A percentile compares a stretch with the other conserved stretches of the same genome.
Conservation (phyloP, 441 rosid genomes). For the Populus tomentosa region DNA sequence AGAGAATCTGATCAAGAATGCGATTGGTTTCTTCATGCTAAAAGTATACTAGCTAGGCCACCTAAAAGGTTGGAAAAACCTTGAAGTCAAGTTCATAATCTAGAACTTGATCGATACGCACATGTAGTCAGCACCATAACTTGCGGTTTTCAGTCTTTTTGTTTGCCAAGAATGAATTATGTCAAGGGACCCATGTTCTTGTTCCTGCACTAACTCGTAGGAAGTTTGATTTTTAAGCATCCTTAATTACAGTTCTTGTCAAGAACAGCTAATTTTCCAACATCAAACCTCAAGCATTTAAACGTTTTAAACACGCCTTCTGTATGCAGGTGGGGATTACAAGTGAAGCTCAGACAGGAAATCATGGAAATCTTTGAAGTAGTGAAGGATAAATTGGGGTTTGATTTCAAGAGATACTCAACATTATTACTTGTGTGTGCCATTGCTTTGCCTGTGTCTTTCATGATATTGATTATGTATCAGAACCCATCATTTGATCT, state of each 20-base stretch:
- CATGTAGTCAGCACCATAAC: not conserved
- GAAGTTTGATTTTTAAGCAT: not conserved
- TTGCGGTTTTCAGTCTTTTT: not conserved
- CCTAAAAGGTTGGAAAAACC: not conserved
- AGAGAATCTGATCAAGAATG: not conserved
- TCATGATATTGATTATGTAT: not conserved
- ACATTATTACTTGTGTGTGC: not conserved
- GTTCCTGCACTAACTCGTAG: not conserved
- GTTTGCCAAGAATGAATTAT: not conserved
- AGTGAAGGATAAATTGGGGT: not conserved
- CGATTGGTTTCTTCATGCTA: not conserved
- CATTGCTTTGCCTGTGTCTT: not conserved
- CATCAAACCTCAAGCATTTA: not conserved
- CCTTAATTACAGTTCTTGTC: not conserved
- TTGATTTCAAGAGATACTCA: not conserved
- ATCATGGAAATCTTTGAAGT: conserved; percentile 1
- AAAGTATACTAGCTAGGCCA: not conserved
- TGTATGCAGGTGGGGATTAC: not conserved
- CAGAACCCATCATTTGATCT: not conserved
- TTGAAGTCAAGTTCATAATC: not conserved
- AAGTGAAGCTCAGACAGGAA: not conserved
- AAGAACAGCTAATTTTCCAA: not conserved
- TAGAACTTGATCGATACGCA: not conserved
- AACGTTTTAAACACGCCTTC: not conserved
- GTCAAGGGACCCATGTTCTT: not conserved